These are phyloP conservation scores for Globisporangium emineosum DNA, from an alignment of 352 stramenopile species.

Conservation along the genomic window DNA sequence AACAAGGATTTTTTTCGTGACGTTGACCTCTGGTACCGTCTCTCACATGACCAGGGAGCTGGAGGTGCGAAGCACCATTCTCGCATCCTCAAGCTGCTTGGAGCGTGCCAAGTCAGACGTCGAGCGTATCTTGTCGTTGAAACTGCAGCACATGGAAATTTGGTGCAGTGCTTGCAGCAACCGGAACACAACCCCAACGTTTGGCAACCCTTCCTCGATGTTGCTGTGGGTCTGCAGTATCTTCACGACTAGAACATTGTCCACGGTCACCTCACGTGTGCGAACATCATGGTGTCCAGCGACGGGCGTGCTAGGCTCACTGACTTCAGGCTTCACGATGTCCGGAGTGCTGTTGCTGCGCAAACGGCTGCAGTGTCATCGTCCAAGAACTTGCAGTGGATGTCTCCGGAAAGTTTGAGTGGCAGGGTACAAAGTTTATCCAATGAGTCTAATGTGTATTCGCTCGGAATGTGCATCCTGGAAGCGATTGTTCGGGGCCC, in stretches of 20 bases:
- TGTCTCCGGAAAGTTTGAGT: no score
- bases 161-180: background rate
- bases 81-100: constrained; percentile 9
- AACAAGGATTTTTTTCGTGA: constrained; percentile 1
- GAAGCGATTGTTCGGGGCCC: no score
- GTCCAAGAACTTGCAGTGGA: no score
- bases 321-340: constrained; percentile 9
- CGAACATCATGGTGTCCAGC: constrained; percentile 9
- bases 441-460: no score
- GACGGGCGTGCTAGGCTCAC: constrained; percentile 8
- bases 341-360: constrained; percentile 5
- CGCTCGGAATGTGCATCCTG: no score
- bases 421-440: no score
- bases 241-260: background rate
- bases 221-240: constrained; percentile 5
- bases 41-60: background rate
- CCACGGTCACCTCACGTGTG: constrained; percentile 10
- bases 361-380: no score
- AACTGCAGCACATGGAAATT: background rate
- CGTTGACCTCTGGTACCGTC: background rate
- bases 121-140: constrained; percentile 4
- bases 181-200: background rate
- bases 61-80: background rate
- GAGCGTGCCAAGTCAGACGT: constrained; percentile 8
- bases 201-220: background rate